These are phyloP conservation scores for Xerophyta viscosa DNA, from an alignment of 106 monocot species.

Conservation along the genomic window DNA sequence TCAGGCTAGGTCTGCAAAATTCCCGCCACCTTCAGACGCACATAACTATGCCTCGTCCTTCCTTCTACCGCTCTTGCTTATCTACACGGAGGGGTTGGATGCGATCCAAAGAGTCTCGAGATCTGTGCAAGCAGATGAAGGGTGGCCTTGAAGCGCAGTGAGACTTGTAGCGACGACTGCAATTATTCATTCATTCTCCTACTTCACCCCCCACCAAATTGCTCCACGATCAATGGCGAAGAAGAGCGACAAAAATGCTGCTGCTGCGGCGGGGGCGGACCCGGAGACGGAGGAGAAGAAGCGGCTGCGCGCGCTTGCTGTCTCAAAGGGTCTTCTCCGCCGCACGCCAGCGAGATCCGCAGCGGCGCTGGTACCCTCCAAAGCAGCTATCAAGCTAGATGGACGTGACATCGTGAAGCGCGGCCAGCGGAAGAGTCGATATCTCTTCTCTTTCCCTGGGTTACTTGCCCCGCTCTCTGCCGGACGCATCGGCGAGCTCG, in stretches of 20 bases:
- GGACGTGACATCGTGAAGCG: constrained; percentile 87
- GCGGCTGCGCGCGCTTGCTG: constrained; percentile 52
- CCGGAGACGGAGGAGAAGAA: constrained; percentile 41
- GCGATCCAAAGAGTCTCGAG: too few relatives aligned
- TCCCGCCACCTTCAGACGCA: too few relatives aligned
- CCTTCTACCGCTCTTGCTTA: too few relatives aligned
- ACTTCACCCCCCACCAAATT: too few relatives aligned
- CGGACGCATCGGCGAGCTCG: constrained; percentile 77
- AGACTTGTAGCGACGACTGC: too few relatives aligned
- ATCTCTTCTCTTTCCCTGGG: constrained; percentile 93
- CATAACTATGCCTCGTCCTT: too few relatives aligned
- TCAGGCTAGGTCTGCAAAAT: too few relatives aligned
- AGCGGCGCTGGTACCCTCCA: constrained; percentile 48
- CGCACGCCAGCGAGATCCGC: constrained; percentile 25
- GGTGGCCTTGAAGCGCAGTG: too few relatives aligned
- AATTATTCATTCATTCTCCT: too few relatives aligned
- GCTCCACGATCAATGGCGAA: constrained; percentile 19
- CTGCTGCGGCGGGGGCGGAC: constrained; percentile 15
- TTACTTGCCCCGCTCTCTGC: constrained; percentile 63
- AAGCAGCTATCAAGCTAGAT: constrained; percentile 48
- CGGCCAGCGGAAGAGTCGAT: constrained; percentile 87
- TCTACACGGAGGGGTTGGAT: too few relatives aligned
- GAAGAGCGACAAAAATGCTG: constrained; percentile 2
- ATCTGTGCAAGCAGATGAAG: too few relatives aligned
- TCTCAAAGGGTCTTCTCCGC: constrained; percentile 49